Conservation (phyloP, 2,329 filamentous ascomycete species). For the Sporothrix inflata region DNA sequence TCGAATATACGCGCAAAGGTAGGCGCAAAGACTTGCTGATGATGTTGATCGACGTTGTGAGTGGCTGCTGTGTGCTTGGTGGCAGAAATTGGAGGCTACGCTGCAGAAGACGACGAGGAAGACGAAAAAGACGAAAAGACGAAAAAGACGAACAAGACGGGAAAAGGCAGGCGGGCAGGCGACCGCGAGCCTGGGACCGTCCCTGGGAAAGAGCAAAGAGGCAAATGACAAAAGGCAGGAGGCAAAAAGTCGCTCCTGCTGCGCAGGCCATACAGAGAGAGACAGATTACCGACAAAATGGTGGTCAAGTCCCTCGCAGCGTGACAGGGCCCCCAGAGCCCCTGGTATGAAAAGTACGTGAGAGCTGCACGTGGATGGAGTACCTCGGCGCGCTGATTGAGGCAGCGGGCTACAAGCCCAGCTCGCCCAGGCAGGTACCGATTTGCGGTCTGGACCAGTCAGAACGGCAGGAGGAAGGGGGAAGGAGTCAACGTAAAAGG, state of each 20-base stretch:
- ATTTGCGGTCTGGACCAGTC: background rate
- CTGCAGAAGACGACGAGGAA: background rate
- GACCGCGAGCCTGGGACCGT: constrained; percentile 19
- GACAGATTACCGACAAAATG: constrained; percentile 13
- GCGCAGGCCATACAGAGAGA: background rate
- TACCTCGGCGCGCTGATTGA: constrained; percentile 16
- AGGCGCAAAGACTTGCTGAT: background rate
- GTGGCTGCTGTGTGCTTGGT: background rate
- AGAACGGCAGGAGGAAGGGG: background rate
- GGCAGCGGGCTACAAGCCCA: background rate
- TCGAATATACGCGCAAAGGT: background rate
- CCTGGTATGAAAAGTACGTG: constrained; percentile 6
- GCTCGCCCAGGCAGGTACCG: constrained; percentile 1
- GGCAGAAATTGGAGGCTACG: constrained; percentile 5
- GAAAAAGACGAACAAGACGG: background rate
- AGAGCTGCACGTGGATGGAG: background rate
- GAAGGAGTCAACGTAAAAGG: background rate
- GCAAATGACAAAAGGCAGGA: background rate
- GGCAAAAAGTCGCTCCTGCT: background rate
- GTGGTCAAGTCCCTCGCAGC: background rate
- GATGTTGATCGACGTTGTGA: constrained; percentile 14
- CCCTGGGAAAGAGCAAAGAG: background rate
- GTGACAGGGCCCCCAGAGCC: background rate
- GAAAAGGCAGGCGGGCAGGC: background rate
- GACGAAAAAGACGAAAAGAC: no score